These are phyloP conservation scores for Pseudevernia furfuracea DNA, from an alignment of 495 filamentous ascomycete genomes.

Conservation along the genomic window DNA sequence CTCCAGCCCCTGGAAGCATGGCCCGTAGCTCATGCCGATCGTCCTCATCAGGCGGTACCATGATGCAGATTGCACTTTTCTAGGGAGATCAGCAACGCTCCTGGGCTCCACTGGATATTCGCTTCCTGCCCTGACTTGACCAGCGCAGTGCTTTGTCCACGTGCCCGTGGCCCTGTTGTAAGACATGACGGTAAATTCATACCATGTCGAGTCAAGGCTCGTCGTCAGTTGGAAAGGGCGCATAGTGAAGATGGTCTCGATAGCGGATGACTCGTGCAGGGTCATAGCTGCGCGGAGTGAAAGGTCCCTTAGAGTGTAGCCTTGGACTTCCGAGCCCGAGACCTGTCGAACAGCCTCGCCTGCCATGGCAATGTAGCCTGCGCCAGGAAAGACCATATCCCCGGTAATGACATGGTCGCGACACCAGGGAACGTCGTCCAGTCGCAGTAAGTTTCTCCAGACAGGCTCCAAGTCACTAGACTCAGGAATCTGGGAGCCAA, in stretches of 20 bases:
- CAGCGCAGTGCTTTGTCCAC: slow-evolving; percentile 33
- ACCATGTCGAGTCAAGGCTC: too few relatives aligned
- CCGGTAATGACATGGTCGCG: background rate
- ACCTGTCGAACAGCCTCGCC: background rate
- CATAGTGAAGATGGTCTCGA: too few relatives aligned
- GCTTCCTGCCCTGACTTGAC: slow-evolving; percentile 15
- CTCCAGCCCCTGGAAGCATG: slow-evolving; percentile 4
- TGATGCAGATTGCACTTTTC: background rate
- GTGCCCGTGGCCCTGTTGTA: too few relatives aligned
- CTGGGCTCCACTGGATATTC: too few relatives aligned
- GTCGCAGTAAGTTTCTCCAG: background rate
- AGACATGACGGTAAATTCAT: too few relatives aligned
- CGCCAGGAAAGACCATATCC: background rate
- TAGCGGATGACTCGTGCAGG: too few relatives aligned
- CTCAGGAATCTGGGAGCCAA: background rate
- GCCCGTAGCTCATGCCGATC: slow-evolving; percentile 13
- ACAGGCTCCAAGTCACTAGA: background rate
- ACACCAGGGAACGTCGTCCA: background rate
- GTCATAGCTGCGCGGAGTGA: slow-evolving; percentile 14
- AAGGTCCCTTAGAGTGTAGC: background rate
- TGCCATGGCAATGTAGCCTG: background rate
- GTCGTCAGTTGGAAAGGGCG: too few relatives aligned
- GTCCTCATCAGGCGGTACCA: background rate
- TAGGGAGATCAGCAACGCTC: background rate
- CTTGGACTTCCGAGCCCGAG: background rate